Base-by-base conservation (phyloP, 2,329 filamentous ascomycete genomes). In the Alternaria triticina region DNA sequence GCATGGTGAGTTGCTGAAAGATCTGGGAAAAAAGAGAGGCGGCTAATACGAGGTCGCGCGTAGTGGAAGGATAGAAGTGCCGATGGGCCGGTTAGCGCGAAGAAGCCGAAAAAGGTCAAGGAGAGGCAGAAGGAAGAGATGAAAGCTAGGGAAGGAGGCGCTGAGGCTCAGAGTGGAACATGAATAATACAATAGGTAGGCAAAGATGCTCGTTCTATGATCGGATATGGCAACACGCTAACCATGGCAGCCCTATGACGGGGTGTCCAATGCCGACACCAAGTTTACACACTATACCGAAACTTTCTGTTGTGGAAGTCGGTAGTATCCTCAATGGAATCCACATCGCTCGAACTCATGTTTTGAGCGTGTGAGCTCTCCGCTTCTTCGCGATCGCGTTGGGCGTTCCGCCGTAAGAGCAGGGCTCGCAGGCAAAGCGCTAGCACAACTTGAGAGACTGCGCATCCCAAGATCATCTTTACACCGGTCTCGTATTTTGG, bases 401-500 rank as follows among this genome's bases (percentile, higher is more conserved):
- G 56, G n/a, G 44, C 30, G 11, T 55, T 55, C 15, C 61, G 50
- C 22, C 51, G 44, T 6, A n/a, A n/a, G 9, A 68, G 51, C 46
- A 67, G 23, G 9, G 44, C 33, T 33, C 59, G 54, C 20, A 68
- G 30, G 22, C 50, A 56, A 6, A 65, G 43, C 10, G 79, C 78
- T 15, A 82, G 65, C 15, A 73, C 72, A n/a, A 84, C 72, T 64
- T 84, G 83, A 9, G 74, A 76, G 17, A 77, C 80, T 7, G 83
- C 76, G 66, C 84, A 86, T 20, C 80, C 81, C 4, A 88, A 71
- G 15, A 85, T 83, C 8, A 86, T 74, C 59, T 83, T 86, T 55
- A 83, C 86, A 1, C 86, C 86, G 0, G 86, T 87, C 28, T 78
- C 75, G 28, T 88, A 88, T 0, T 81, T 70, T 0, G 85, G 85